Evolutionary conservation across 768 basidiomycete species (phyloP).

Genomic region (Rhizopogon roseolus): DNA sequence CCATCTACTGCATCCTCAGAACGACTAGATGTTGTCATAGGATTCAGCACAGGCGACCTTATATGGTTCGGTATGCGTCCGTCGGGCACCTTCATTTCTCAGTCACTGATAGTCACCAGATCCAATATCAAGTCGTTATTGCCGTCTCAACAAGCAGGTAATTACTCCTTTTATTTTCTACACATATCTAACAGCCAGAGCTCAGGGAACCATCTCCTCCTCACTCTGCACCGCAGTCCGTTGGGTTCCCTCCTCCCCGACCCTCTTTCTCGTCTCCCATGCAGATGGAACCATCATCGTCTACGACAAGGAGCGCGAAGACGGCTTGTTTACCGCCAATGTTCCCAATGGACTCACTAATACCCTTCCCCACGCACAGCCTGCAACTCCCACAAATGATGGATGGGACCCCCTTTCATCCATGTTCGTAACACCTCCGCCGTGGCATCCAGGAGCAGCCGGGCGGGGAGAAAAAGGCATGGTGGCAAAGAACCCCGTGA

Average conservation of each 20-base stretch:
- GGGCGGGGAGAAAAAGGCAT: constrained; percentile 62
- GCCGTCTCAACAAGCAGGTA: constrained; percentile 86
- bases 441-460: constrained; percentile 69
- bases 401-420: constrained; percentile 77
- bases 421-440: constrained; percentile 77
- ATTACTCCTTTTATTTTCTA: constrained; percentile 10
- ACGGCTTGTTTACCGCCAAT: constrained; percentile 67
- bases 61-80: constrained; percentile 78
- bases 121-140: constrained; percentile 74
- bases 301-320: constrained; percentile 89
- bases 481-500: constrained; percentile 79
- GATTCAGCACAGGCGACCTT: constrained; percentile 92
- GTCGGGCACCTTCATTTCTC: constrained; percentile 4
- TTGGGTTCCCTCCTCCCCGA: constrained; percentile 80
- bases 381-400: constrained; percentile 24
- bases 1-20: constrained; percentile 69
- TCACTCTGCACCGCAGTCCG: constrained; percentile 86
- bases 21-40: constrained; percentile 83
- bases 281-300: constrained; percentile 87
- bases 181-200: constrained; percentile 7
- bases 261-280: constrained; percentile 82
- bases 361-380: constrained; percentile 19
- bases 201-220: constrained; percentile 68
- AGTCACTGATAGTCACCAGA: constrained; percentile 38
- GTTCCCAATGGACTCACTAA: constrained; percentile 37